Base-by-base conservation (phyloP, 148 eudicot genomes). In the Arbutus unedo region DNA sequence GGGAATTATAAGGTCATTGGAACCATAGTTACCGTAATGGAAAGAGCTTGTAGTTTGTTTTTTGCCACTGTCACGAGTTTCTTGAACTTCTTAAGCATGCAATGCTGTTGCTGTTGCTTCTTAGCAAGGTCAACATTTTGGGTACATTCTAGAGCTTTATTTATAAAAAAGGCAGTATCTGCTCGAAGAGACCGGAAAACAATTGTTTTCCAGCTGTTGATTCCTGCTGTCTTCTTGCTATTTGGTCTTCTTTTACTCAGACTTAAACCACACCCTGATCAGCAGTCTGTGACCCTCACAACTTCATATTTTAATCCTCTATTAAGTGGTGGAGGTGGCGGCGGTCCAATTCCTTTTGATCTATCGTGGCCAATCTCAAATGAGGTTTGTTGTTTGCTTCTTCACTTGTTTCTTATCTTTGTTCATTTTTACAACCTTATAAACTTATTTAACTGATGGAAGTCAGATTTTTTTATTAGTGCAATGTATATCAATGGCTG, bases 261-360 rank as follows among this genome's bases (percentile, higher is more conserved):
- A 84, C 90, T 97, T 81, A 97, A 92, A 87, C 93, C 95, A 55
- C 99, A 97, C 79, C 99, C 97, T 81, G 96, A 97, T 83, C 94
- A 93, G 89, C 90, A 88, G 81, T 90, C 98, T 80, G 45, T 97
- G 41, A 90, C 87, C 54, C 89, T 97, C 82, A 97, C 99, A 78
- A 94, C 99, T 82, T 89, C 93, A 70, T 50, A 91, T 81, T 97
- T 97, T 79, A 97, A 97, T 90, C 98, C 99, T 84, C 81, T 94
- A 59, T 81, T 97, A 82, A 85, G 92, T 84, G 98, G 98, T 81
- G 94, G 92, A 53, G 99, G 97, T 82, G 99, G 99, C 48, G 96
- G 93, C 41, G 95, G 95, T 80, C 99, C 99, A 38, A 92, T 97
- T 85, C 99, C 99, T 74, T 97, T 88, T 87, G 96, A 97, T 87